Conservation (phyloP, 352 stramenopile genomes). For the Phytopythium vexans region DNA sequence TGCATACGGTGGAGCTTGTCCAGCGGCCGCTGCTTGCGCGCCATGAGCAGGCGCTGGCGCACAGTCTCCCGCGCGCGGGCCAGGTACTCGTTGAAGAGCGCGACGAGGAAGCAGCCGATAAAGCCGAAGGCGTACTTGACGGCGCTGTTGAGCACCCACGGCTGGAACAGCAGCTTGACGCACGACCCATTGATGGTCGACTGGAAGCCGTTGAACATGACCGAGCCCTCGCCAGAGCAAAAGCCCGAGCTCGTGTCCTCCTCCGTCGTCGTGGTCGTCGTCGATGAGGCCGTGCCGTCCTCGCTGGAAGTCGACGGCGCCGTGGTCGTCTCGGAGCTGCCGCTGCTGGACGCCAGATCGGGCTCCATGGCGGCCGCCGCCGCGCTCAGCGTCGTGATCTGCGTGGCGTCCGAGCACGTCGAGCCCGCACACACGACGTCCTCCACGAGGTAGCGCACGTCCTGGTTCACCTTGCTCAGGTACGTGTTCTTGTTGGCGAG, state of each 20-base stretch:
- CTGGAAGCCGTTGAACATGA: slow-evolving; percentile 86
- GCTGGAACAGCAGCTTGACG: slow-evolving; percentile 71
- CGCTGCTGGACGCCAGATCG: slow-evolving; percentile 19
- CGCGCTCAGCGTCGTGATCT: slow-evolving; percentile 52
- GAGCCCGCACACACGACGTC: slow-evolving; percentile 48
- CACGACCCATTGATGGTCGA: slow-evolving; percentile 69
- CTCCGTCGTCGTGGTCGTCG: slow-evolving; percentile 17
- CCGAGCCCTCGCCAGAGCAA: slow-evolving; percentile 60
- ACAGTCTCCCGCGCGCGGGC: slow-evolving; percentile 47
- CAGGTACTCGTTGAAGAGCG: slow-evolving; percentile 64
- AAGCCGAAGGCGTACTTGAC: slow-evolving; percentile 77
- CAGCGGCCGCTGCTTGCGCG: slow-evolving; percentile 22
- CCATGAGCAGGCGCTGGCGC: slow-evolving; percentile 28
- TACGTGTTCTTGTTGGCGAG: slow-evolving; percentile 64
- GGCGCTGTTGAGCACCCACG: slow-evolving; percentile 71
- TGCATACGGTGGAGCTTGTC: slow-evolving; percentile 64
- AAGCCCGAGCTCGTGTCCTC: slow-evolving; percentile 29
- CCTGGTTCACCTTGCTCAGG: slow-evolving; percentile 48
- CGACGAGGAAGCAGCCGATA: slow-evolving; percentile 59
- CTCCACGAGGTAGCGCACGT: slow-evolving; percentile 47
- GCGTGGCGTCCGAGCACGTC: slow-evolving; percentile 54
- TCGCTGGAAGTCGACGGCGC: neutral
- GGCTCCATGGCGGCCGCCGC: slow-evolving; percentile 34
- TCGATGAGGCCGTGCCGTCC: slow-evolving; percentile 2
- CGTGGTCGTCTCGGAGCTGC: slow-evolving; percentile 8